Evolutionary conservation across 169 alveolate genomes (phyloP).

Genomic region (Eimeria falciformis): DNA sequence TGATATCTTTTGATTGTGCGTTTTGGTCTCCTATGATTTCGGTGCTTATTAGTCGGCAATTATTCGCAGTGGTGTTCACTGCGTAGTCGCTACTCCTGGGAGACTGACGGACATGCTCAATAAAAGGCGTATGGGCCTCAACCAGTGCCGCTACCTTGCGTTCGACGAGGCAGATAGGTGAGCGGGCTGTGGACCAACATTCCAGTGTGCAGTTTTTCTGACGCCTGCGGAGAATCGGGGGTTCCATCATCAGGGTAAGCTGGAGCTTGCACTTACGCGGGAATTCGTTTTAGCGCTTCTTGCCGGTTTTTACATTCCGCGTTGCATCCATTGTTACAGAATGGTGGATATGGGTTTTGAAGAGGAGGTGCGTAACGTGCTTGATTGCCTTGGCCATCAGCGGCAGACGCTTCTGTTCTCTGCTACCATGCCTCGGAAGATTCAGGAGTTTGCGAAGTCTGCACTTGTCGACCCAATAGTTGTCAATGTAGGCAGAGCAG

Average conservation of each 20-base stretch:
- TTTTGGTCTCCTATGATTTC: background rate
- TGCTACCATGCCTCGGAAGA: conserved; percentile 98
- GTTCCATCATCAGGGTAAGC: background rate
- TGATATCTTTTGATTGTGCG: background rate
- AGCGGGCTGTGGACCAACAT: too few species aligned
- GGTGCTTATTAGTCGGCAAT: conserved; percentile 69
- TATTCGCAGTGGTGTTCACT: conserved; percentile 93
- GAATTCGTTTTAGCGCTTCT: background rate
- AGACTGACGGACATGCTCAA: conserved; percentile 95
- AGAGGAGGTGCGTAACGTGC: conserved; percentile 94
- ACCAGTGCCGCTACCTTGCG: conserved; percentile 93
- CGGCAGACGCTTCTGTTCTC: conserved; percentile 96
- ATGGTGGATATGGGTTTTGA: conserved; percentile 98
- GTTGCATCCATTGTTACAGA: conserved; percentile 78
- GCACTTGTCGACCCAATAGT: conserved; percentile 94
- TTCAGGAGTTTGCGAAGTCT: conserved; percentile 96
- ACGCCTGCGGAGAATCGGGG: too few species aligned
- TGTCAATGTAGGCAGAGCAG: conserved; percentile 96
- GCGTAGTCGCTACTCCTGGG: conserved; percentile 99
- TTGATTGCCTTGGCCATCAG: conserved; percentile 92
- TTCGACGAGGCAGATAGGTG: conserved; percentile 98
- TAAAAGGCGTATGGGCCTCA: conserved; percentile 90
- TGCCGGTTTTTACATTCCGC: background rate
- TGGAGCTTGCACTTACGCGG: background rate
- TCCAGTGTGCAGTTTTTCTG: too few species aligned